phyloP scores from a whole-genome alignment of 164 flowering plant genomes.

The Magnolia sinica region DNA sequence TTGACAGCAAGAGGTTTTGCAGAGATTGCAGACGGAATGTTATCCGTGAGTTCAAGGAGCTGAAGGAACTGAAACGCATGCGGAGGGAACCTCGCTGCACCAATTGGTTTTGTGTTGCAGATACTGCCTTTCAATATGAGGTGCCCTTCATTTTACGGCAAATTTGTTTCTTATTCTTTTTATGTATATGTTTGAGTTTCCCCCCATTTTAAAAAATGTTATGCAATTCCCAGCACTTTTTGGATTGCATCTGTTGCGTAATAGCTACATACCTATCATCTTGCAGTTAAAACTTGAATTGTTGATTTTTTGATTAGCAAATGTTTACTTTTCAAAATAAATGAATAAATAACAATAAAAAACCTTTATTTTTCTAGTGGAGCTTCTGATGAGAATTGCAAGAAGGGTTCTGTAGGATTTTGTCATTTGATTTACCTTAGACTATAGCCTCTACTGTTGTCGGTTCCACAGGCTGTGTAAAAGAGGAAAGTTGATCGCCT shows the following conservation, averaged over 20 bases:
- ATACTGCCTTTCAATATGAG: slow-evolving; percentile 88
- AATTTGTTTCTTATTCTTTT: no score
- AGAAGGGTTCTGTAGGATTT: no score
- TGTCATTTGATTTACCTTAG: slow-evolving; percentile 6
- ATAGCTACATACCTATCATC: not conserved
- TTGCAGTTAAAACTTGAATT: not conserved
- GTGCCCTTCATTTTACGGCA: slow-evolving; percentile 26
- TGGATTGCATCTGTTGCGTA: not conserved
- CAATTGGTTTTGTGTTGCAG: slow-evolving; percentile 95
- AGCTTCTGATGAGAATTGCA: not conserved
- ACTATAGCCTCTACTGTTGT: not conserved
- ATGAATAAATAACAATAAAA: no score
- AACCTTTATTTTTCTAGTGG: not conserved
- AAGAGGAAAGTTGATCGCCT: no score
- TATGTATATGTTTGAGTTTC: no score
- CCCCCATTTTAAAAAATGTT: no score
- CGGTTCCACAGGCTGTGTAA: no score
- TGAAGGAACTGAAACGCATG: slow-evolving; percentile 94
- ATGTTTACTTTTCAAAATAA: no score
- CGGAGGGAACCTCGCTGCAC: slow-evolving; percentile 83
- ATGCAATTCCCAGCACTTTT: no score
- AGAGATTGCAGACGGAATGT: slow-evolving; percentile 99
- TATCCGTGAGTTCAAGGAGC: slow-evolving; percentile 95
- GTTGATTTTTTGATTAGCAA: no score
- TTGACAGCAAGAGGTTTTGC: slow-evolving; percentile 98